Conservation (phyloP, 2,329 filamentous ascomycete genomes). For the Paracamarosporium sp. region DNA sequence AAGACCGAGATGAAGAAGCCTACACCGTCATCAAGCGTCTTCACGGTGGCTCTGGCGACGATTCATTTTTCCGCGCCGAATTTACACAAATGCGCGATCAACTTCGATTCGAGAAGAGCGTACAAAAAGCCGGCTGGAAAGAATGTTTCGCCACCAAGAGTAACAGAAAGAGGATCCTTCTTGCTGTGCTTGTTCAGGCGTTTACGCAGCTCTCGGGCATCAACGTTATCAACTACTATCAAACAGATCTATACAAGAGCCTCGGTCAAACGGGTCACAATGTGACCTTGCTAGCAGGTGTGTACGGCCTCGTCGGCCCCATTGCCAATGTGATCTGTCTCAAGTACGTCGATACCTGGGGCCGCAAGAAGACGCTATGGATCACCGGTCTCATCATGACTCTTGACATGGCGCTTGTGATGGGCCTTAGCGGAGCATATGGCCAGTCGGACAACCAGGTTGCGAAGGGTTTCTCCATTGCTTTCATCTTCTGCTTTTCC, state of each 20-base stretch:
- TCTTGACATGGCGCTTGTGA: conserved; percentile 15
- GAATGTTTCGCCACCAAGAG: conserved; percentile 11
- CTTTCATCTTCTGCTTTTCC: conserved; percentile 25
- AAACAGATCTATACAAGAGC: conserved; percentile 15
- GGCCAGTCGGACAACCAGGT: conserved; percentile 10
- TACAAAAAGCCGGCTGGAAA: conserved; percentile 3
- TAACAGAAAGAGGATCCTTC: conserved; percentile 11
- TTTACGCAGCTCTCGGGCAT: conserved; percentile 36
- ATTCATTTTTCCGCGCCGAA: conserved; percentile 14
- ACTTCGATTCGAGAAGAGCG: conserved; percentile 12
- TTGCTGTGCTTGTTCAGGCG: conserved; percentile 18
- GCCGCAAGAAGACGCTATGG: conserved; percentile 17
- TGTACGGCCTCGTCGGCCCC: neutral
- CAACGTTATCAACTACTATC: conserved; percentile 20
- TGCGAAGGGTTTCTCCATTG: conserved; percentile 16
- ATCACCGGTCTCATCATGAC: conserved; percentile 14
- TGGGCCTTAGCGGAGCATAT: conserved; percentile 14
- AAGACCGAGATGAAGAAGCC: conserved; percentile 11
- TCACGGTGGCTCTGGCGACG: conserved; percentile 10
- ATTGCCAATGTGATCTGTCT: conserved; percentile 17
- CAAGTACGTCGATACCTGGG: conserved; percentile 15
- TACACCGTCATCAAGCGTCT: conserved; percentile 5
- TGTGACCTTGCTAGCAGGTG: conserved; percentile 10
- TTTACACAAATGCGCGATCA: conserved; percentile 18
- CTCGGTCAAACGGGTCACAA: conserved; percentile 4